A percentile compares a stretch with the other conserved stretches of the same genome.
These are phyloP conservation scores for Austroboletus eburneus DNA, from an alignment of 768 basidiomycete species.

Conservation along the genomic window DNA sequence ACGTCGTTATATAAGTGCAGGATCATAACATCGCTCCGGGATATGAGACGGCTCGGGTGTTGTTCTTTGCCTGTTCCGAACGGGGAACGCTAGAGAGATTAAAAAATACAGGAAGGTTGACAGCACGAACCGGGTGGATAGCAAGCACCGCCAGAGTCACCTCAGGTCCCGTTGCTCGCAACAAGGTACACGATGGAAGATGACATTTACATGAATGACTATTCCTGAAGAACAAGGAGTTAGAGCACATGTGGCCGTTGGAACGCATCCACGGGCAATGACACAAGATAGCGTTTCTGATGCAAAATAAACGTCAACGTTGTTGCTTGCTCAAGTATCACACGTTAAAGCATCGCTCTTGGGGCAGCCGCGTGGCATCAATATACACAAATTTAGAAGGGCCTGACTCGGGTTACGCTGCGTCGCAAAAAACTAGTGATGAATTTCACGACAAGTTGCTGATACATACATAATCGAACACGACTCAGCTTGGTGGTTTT, in stretches of 20 bases:
- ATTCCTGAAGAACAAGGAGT: too few relatives aligned
- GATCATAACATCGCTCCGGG: conserved; percentile 5
- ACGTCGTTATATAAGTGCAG: conserved; percentile 7
- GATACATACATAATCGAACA: neutral
- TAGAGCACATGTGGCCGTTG: too few relatives aligned
- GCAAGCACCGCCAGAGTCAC: neutral
- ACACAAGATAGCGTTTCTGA: too few relatives aligned
- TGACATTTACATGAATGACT: too few relatives aligned
- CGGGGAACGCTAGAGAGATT: conserved; percentile 4
- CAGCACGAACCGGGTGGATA: neutral
- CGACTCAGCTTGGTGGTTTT: neutral
- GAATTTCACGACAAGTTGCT: neutral
- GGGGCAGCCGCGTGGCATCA: neutral
- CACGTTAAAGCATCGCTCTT: conserved; percentile 5
- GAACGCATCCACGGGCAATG: too few relatives aligned
- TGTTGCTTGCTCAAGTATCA: neutral
- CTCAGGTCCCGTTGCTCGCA: too few relatives aligned
- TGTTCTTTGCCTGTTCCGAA: conserved; percentile 1
- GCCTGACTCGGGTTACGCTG: neutral
- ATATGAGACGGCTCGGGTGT: conserved; percentile 6
- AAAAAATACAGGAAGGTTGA: conserved; percentile 17
- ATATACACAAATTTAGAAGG: neutral
- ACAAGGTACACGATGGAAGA: too few relatives aligned
- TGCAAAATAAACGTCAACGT: neutral
- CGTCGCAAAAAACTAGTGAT: neutral